Conservation (phyloP, 345 rosid species). For the Rubroshorea leprosula region DNA sequence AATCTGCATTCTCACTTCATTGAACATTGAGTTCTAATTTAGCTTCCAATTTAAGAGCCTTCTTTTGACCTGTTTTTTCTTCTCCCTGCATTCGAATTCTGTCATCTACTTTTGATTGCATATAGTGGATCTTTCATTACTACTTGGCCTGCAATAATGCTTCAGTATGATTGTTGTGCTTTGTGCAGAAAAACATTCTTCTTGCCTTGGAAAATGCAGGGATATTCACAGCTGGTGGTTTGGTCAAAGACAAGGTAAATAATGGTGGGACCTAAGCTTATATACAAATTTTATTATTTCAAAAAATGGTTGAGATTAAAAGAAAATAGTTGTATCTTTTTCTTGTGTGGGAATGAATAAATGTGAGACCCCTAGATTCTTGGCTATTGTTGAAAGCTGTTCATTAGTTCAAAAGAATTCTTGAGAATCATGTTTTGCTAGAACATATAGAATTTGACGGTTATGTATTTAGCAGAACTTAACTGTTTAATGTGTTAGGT, state of each 20-base stretch:
- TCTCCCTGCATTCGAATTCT: too few relatives aligned
- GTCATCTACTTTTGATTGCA: too few relatives aligned
- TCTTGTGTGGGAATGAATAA: not conserved
- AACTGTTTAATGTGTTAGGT: too few relatives aligned
- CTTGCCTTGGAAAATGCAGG: conserved; percentile 90
- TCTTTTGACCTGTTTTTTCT: too few relatives aligned
- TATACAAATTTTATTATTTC: not conserved
- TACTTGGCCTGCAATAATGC: not conserved
- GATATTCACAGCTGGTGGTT: conserved; percentile 84
- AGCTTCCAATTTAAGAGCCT: too few relatives aligned
- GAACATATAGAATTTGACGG: too few relatives aligned
- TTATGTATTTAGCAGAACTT: too few relatives aligned
- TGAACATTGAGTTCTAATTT: too few relatives aligned
- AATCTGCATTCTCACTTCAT: conserved; percentile 1
- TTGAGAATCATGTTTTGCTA: too few relatives aligned
- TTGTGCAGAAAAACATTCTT: conserved; percentile 76
- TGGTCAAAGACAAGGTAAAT: conserved; percentile 89
- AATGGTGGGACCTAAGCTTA: not conserved
- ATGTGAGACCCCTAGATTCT: too few relatives aligned
- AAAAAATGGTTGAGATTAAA: not conserved
- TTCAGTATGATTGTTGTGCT: not conserved
- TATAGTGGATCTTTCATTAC: not conserved
- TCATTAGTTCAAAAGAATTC: too few relatives aligned
- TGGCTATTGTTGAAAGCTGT: too few relatives aligned
- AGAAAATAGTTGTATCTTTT: not conserved